phyloP scores from a whole-genome alignment of 2,329 filamentous ascomycete species.

The Calonectria pseudoturangicola region DNA sequence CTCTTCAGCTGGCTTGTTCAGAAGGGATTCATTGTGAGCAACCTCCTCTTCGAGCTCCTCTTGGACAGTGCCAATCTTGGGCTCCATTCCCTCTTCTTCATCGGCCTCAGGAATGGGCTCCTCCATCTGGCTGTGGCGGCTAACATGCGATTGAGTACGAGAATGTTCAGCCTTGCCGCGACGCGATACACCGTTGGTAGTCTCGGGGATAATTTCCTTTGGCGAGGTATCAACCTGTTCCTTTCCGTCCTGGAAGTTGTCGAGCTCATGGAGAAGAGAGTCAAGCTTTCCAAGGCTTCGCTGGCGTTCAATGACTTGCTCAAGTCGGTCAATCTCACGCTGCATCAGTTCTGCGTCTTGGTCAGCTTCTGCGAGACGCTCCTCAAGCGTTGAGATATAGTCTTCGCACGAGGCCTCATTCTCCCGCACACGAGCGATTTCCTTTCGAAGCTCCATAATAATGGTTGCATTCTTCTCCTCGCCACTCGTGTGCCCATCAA shows the following conservation, averaged over 20 bases:
- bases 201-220: conserved; percentile 55
- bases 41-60: conserved; percentile 56
- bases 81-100: conserved; percentile 61
- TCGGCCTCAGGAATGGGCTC: conserved; percentile 73
- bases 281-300: conserved; percentile 96
- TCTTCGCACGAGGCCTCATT: conserved; percentile 94
- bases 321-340: conserved; percentile 93
- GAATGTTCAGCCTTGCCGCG: conserved; percentile 71
- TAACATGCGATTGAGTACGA: conserved; percentile 72
- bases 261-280: conserved; percentile 91
- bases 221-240: conserved; percentile 57
- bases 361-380: conserved; percentile 94
- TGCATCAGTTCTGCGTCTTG: conserved; percentile 98
- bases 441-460: conserved; percentile 90
- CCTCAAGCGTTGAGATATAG: conserved; percentile 97
- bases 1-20: conserved; percentile 43
- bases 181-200: conserved; percentile 64
- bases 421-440: conserved; percentile 90
- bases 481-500: conserved; percentile 92
- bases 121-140: conserved; percentile 72
- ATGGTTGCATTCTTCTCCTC: conserved; percentile 94
- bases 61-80: conserved; percentile 59
- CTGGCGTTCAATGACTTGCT: conserved; percentile 96
- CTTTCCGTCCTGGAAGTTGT: conserved; percentile 80
- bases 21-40: conserved; percentile 20